A percentile compares a stretch with the other conserved stretches of the same genome.
phyloP scores from a whole-genome alignment of 163 green algal genomes.

The Chlorella variabilis region DNA sequence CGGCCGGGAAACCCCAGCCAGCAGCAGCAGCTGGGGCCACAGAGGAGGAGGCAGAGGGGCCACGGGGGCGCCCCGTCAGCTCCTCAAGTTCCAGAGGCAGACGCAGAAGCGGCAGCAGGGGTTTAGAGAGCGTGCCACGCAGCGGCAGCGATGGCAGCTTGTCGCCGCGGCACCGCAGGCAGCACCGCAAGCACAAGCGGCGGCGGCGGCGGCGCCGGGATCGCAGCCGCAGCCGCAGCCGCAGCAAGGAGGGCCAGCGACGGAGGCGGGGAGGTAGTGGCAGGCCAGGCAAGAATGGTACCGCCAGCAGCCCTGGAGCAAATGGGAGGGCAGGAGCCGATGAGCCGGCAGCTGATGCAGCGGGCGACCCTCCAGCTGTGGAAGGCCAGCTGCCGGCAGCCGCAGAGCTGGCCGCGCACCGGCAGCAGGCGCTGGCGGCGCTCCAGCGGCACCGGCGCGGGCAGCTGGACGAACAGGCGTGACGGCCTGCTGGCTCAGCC shows the following conservation, averaged over 20 bases:
- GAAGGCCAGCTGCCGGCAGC: not conserved
- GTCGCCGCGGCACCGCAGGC: not conserved
- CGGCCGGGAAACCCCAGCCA: no score
- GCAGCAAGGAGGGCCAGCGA: no score
- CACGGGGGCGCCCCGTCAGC: no score
- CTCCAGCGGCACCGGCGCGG: not conserved
- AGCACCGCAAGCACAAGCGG: conserved; percentile 11
- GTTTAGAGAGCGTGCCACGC: not conserved
- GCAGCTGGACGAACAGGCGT: not conserved
- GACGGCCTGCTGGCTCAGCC: no score
- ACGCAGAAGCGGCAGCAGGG: not conserved
- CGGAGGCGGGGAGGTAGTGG: not conserved
- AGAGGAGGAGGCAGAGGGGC: not conserved
- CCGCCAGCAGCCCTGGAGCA: not conserved
- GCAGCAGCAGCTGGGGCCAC: not conserved
- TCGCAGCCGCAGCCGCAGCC: not conserved
- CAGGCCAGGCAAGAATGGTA: not conserved
- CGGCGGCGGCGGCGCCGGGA: not conserved
- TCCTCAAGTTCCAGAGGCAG: not conserved
- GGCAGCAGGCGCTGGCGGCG: not conserved
- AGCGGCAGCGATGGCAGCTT: not conserved
- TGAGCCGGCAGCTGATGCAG: not conserved
- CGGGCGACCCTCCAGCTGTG: not conserved
- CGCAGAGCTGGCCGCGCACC: not conserved
- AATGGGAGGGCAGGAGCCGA: not conserved